Evolutionary conservation across 148 eudicot species (phyloP), one percentile per base, ranked within the genome.

Genomic region (Persicaria tinctoria): DNA sequence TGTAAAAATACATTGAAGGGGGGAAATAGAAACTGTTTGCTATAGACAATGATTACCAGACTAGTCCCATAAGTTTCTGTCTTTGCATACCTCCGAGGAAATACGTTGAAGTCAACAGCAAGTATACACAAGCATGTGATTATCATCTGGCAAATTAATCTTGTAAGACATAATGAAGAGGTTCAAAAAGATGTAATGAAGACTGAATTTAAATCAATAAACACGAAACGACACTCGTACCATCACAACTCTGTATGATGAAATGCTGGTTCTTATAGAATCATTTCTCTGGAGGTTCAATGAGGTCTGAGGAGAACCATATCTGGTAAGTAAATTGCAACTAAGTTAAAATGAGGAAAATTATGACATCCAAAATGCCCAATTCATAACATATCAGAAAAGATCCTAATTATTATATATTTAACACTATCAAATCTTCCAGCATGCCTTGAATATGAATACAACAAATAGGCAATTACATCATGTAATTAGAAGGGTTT

Each of bases 1-100:
- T 32, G 38, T 1, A 1, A 32, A 32, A 46, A n/a, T 45, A 18
- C 27, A 45, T 7, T 47, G 8, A 6, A 46, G 6, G 4, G 12
- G 27, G 69, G 27, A 4, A 13, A 53, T 38, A 62, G 62, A 27
- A 73, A 51, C n/a, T 53, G 47, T 20, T 47, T 23, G 50, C 66
- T 47, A 57, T 8, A 75, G 7, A 73, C 70, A 80, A 75, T 76
- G 51, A 87, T 85, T 86, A 95, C 99, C 97, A 91, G 82, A 78
- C 97, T 83, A 81, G 91, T 87, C 63, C 99, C 99, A 79, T 89
- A 92, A 71, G 92, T 90, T 85, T 95, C 99, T 27, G 99, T 89
- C 84, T 95, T 95, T 38, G 97, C 99, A 80, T 82, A 89, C 85
- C 85, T 86, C 81, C 99, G 85, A 72, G 99, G 99, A 76, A 87